Percentiles rank a stretch among this genome's conserved stretches.
phyloP scores from a whole-genome alignment of 148 eudicot genomes.

The Cornus suecica region DNA sequence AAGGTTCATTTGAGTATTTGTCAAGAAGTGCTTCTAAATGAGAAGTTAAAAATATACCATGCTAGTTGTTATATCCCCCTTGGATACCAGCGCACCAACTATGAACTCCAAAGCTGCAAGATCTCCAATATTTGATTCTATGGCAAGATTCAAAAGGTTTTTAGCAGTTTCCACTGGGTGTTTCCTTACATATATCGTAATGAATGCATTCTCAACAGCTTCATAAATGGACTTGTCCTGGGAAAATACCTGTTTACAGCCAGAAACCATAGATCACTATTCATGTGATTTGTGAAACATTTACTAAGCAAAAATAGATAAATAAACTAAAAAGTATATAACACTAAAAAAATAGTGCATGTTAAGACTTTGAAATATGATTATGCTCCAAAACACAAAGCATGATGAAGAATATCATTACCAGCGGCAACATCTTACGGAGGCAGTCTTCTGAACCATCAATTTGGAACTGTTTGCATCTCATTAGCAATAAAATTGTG shows the following conservation, averaged over 20 bases:
- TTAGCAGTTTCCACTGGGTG: slow-evolving; percentile 82
- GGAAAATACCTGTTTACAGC: slow-evolving; percentile 68
- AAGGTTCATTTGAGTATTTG: not conserved
- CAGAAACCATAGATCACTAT: slow-evolving; percentile 10
- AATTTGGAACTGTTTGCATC: slow-evolving; percentile 91
- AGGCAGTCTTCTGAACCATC: slow-evolving; percentile 93
- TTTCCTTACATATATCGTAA: slow-evolving; percentile 76
- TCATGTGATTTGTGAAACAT: not conserved
- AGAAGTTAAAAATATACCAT: slow-evolving; percentile 41
- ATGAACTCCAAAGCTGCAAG: slow-evolving; percentile 89
- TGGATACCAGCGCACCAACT: slow-evolving; percentile 71
- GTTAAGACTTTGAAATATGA: not conserved
- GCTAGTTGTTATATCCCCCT: slow-evolving; percentile 76
- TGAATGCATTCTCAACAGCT: slow-evolving; percentile 95
- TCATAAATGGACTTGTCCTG: slow-evolving; percentile 89
- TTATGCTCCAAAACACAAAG: not conserved
- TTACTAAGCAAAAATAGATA: not conserved
- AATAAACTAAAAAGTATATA: not conserved
- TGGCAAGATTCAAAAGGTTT: slow-evolving; percentile 72
- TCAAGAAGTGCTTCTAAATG: not conserved
- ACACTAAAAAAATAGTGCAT: not conserved
- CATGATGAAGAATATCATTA: slow-evolving; percentile 28
- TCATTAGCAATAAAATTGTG: slow-evolving; percentile 87
- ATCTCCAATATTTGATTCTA: slow-evolving; percentile 89
- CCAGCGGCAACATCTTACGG: slow-evolving; percentile 95